Evolutionary conservation across 495 filamentous ascomycete species (phyloP).

Genomic region (Aspergillus mulundensis): DNA sequence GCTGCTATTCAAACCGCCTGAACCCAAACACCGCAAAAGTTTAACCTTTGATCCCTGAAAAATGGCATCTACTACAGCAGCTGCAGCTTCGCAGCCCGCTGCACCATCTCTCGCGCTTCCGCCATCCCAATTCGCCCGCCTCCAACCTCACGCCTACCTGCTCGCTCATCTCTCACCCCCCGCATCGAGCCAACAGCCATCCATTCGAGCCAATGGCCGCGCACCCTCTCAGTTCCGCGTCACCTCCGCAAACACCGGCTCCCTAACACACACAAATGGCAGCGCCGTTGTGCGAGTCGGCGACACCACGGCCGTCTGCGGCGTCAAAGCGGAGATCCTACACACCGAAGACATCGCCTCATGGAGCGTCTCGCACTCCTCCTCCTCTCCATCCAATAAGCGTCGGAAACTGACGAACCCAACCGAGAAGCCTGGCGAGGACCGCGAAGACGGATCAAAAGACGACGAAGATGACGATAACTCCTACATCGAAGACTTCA

Average conservation of each 20-base stretch:
- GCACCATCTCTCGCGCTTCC: conserved; percentile 63
- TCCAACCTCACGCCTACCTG: conserved; percentile 85
- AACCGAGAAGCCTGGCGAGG: conserved; percentile 17
- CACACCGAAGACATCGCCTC: conserved; percentile 63
- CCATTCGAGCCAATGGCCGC: conserved; percentile 75
- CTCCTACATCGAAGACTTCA: conserved; percentile 52
- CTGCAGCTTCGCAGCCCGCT: conserved; percentile 20
- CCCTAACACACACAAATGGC: conserved; percentile 81
- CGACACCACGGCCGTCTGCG: conserved; percentile 88
- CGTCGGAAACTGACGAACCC: conserved; percentile 27
- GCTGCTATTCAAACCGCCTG: neutral
- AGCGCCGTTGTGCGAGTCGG: conserved; percentile 82
- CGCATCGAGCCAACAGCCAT: conserved; percentile 46
- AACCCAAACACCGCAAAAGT: neutral
- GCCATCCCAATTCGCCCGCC: conserved; percentile 77
- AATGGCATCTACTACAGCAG: conserved; percentile 25
- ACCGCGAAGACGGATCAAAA: conserved; percentile 9
- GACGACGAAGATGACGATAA: conserved; percentile 38
- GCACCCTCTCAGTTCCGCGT: conserved; percentile 61
- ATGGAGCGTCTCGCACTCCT: conserved; percentile 45
- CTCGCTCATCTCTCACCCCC: conserved; percentile 75
- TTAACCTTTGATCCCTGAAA: too few species aligned
- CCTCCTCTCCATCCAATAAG: conserved; percentile 25
- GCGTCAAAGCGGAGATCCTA: conserved; percentile 83
- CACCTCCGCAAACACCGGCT: conserved; percentile 68